phyloP scores from a whole-genome alignment of 2,329 filamentous ascomycete genomes.

The Cercospora nicotianae region DNA sequence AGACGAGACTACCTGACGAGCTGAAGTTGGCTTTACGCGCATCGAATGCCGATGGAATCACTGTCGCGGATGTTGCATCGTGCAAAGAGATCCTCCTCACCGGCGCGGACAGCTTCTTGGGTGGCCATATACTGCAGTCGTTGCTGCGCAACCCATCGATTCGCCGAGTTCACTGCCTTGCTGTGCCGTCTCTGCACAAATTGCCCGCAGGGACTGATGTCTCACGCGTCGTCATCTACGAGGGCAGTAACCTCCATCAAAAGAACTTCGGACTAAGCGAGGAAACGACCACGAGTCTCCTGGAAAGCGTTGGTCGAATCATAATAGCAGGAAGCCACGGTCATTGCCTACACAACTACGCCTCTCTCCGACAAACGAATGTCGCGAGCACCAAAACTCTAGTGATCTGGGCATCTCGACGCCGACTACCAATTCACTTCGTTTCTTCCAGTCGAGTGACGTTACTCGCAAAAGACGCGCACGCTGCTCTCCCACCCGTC shows the following conservation, averaged over 20 bases:
- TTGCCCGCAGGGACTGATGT: conserved; percentile 37
- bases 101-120: conserved; percentile 47
- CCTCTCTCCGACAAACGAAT: conserved; percentile 32
- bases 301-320: conserved; percentile 38
- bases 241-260: conserved; percentile 18
- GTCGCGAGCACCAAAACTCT: conserved; percentile 24
- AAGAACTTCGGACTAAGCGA: conserved; percentile 44
- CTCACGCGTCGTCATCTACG: conserved; percentile 33
- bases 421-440: conserved; percentile 29
- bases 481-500: conserved; percentile 18
- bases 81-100: conserved; percentile 39
- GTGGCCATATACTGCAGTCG: conserved; percentile 40
- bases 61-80: not conserved
- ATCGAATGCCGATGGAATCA: not conserved
- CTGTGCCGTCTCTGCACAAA: conserved; percentile 39
- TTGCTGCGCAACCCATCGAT: conserved; percentile 41
- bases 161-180: conserved; percentile 47
- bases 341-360: conserved; percentile 35
- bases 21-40: conserved; percentile 8
- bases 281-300: conserved; percentile 35
- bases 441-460: conserved; percentile 27
- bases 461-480: conserved; percentile 11
- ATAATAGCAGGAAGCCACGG: conserved; percentile 31
- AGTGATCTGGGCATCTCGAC: conserved; percentile 12
- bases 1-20: conserved; percentile 34